Evolutionary conservation across 1,284 basidiomycete species (phyloP), one percentile per base, ranked within the genome.

Genomic region (Tilletia horrida): DNA sequence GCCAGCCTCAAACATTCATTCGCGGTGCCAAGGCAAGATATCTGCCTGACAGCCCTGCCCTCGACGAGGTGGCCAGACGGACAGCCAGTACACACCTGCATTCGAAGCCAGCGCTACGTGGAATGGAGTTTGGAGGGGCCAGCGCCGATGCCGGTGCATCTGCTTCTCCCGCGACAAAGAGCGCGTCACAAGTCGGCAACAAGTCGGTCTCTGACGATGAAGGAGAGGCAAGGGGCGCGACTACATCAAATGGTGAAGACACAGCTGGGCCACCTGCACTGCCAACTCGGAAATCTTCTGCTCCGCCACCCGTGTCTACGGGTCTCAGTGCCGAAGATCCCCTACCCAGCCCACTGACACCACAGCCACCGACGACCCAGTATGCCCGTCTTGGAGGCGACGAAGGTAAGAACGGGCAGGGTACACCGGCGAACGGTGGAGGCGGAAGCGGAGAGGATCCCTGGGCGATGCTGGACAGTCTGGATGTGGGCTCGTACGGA

Each of bases 1-100:
- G 76, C 0, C 74, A 74, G 29, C 80, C 79, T 0, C 73, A 80
- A 57, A 76, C 75, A 3, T 80, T 81, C 47, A 78, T 80, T 13
- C 70, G 55, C 14, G 31, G 55, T 42, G 50, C 43, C 23, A 61
- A 25, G 57, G 23, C 31, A 18, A 59, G 43, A 2, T 78, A 75
- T 57, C 62, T 78, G 13, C 73, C 77, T 0, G 76, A 77, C 43
- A 73, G 72, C 4, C 69, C 72, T 0, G 79, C 77, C 1, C 59
- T 81, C 14, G 78, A 79, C 55, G 74, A 75, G 47, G 65, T 66
- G 8, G 74, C 79, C 2, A 62, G 74, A 1, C 48, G 70, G 9
- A 71, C 75, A 50, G 78, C 79, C 0, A 72, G 71, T 42, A 35
- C 69, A 0, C 79, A 81, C 57, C 45, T 81, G n/a, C 76, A 80